Evolutionary conservation across 2,329 filamentous ascomycete genomes (phyloP), one percentile per base, ranked within the genome.

Genomic region (Hymenoscyphus salicellus): DNA sequence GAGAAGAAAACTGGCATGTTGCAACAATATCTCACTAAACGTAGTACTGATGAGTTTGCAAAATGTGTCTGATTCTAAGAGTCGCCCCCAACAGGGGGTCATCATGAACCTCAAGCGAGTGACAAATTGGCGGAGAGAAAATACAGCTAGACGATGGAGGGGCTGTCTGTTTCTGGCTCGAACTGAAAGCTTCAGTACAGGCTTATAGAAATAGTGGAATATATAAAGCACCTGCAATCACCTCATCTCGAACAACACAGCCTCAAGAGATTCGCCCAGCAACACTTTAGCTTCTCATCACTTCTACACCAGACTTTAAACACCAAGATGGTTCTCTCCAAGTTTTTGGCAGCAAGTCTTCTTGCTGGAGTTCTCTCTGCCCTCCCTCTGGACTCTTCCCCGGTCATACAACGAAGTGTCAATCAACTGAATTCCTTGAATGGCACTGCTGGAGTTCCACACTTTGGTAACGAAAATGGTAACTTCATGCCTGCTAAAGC

Each of bases 321-420:
- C 46, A 5, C 14, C 46, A 52, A 52, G 10, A 52, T 52, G 46
- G 46, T 26, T 52, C 23, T 26, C 20, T 14, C 46, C 46, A 52
- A 52, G 8, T 4, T 52, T 52, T 52, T 52, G 8, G 23, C 20
- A 52, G 20, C 46, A 52, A 52, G 46, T 26, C 10, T 52, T 26
- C 20, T 52, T 52, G 46, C 46, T 52, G 46, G 46, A 52, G n/a
- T 52, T 52, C 20, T 52, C 20, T 52, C 46, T 52, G 46, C 46
- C 7, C 46, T 52, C 20, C 46, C 46, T 26, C 46, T 52, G 11
- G 8, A 52, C 46, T 52, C 46, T 26, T 23, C 46, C 14, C 46
- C 46, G 8, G 23, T 52, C 20, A 26, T 52, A 11, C 20, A 11
- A 14, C 46, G 46, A 52, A 20, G n/a, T 52, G 20, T 26, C 46